Percentiles rank a stretch among this genome's conserved stretches.
Conservation (phyloP, 2,329 filamentous ascomycete species). For the Microcera coccophila region DNA sequence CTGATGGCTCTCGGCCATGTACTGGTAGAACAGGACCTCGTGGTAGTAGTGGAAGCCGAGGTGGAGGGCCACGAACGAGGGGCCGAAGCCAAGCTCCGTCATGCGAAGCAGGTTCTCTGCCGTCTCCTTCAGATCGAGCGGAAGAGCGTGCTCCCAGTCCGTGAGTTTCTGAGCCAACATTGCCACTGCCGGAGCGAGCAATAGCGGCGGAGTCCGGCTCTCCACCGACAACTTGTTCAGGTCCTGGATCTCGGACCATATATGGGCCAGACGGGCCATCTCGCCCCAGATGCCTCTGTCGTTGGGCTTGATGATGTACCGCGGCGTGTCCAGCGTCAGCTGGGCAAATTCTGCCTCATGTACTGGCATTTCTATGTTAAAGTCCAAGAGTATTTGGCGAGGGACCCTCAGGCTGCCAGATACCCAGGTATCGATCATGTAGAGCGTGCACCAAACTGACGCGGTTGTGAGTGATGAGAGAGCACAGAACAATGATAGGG, state of each 20-base stretch:
- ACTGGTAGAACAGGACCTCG: constrained; percentile 7
- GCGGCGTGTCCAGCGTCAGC: too few relatives aligned
- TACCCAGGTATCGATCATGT: constrained; percentile 9
- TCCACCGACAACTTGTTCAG: constrained; percentile 5
- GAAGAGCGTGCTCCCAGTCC: background rate
- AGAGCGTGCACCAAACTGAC: constrained; percentile 8
- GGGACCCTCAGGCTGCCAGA: constrained; percentile 3
- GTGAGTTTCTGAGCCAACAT: background rate
- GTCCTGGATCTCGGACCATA: constrained; percentile 6
- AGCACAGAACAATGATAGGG: background rate
- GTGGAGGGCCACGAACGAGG: constrained; percentile 4
- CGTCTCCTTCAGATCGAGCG: background rate
- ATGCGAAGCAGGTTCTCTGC: constrained; percentile 1
- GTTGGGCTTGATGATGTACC: too few relatives aligned
- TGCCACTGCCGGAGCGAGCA: background rate
- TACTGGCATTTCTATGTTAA: too few relatives aligned
- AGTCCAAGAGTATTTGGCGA: too few relatives aligned
- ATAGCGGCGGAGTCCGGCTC: background rate
- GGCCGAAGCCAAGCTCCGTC: background rate
- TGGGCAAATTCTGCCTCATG: too few relatives aligned
- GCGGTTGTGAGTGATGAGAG: background rate
- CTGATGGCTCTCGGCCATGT: constrained; percentile 3
- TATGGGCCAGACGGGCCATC: constrained; percentile 3
- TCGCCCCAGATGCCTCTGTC: constrained; percentile 6
- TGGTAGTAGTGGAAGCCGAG: constrained; percentile 7